Evolutionary conservation across 2,329 filamentous ascomycete species (phyloP).

Genomic region (Exophiala xenobiotica): DNA sequence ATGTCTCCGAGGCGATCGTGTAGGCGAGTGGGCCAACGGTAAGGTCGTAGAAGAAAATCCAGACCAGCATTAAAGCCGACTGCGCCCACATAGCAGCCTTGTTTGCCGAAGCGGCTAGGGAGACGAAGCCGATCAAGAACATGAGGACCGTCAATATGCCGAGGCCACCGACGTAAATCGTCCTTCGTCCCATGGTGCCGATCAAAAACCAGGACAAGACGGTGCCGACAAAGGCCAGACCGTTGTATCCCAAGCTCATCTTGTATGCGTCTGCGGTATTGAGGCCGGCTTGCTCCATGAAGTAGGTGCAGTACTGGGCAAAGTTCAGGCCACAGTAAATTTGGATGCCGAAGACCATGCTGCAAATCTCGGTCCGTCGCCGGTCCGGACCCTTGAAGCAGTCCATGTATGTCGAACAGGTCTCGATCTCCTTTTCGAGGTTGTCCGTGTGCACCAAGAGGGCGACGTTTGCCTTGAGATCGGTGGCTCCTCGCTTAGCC

Average conservation of each 20-base stretch:
- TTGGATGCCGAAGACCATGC: constrained; percentile 47
- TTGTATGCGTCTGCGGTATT: constrained; percentile 36
- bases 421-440: constrained; percentile 32
- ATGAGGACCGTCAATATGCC: constrained; percentile 43
- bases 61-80: constrained; percentile 53
- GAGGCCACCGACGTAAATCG: constrained; percentile 44
- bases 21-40: constrained; percentile 57
- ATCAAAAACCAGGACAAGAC: constrained; percentile 51
- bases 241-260: constrained; percentile 59
- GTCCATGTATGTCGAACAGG: constrained; percentile 33
- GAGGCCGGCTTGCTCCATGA: constrained; percentile 54
- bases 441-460: constrained; percentile 32
- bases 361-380: constrained; percentile 45
- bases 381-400: constrained; percentile 37
- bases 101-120: constrained; percentile 22
- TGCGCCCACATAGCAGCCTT: constrained; percentile 37
- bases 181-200: constrained; percentile 31
- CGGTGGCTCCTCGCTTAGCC: constrained; percentile 38
- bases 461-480: constrained; percentile 35
- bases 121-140: constrained; percentile 34
- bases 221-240: constrained; percentile 57
- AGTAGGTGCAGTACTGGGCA: constrained; percentile 63
- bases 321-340: constrained; percentile 64
- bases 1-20: constrained; percentile 54
- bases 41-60: constrained; percentile 57